Conservation (phyloP, 768 basidiomycete species). For the Tricholoma flavovirens region DNA sequence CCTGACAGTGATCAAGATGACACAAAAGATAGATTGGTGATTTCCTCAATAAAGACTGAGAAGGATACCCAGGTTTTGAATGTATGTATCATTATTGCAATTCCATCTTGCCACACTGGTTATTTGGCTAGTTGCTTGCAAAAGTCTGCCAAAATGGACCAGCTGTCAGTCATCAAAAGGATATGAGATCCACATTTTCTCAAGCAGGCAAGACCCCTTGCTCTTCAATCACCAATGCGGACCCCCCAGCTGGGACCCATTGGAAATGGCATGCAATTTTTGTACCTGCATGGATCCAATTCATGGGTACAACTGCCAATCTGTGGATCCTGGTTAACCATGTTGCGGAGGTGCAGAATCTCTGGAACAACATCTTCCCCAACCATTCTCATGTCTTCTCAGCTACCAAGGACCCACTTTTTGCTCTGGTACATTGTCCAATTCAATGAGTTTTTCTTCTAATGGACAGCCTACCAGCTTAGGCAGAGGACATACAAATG, state of each 20-base stretch:
- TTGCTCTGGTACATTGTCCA: not conserved
- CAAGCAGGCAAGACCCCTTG: not conserved
- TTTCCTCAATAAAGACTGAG: not conserved
- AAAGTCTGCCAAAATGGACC: not conserved
- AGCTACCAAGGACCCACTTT: not conserved
- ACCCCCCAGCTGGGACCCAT: slow-evolving; percentile 1
- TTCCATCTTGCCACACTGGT: not conserved
- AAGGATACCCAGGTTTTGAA: not conserved
- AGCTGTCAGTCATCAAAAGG: not conserved
- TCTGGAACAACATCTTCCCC: slow-evolving; percentile 2
- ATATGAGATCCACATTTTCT: not conserved
- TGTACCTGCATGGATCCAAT: slow-evolving; percentile 1
- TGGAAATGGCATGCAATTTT: not conserved
- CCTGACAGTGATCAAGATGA: not conserved
- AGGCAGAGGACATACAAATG: slow-evolving; percentile 4
- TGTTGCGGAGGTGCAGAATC: not conserved
- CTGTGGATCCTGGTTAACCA: not conserved
- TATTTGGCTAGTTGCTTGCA: not conserved
- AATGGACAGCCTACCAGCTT: slow-evolving; percentile 2
- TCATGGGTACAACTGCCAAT: not conserved
- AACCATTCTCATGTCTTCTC: not conserved
- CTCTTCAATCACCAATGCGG: slow-evolving; percentile 1
- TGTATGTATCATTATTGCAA: not conserved
- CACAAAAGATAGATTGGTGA: not conserved
- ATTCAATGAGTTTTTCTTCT: not conserved